Evolutionary conservation across 2,329 filamentous ascomycete species (phyloP), one percentile per base, ranked within the genome.

Genomic region (Fusarium chlamydosporum): DNA sequence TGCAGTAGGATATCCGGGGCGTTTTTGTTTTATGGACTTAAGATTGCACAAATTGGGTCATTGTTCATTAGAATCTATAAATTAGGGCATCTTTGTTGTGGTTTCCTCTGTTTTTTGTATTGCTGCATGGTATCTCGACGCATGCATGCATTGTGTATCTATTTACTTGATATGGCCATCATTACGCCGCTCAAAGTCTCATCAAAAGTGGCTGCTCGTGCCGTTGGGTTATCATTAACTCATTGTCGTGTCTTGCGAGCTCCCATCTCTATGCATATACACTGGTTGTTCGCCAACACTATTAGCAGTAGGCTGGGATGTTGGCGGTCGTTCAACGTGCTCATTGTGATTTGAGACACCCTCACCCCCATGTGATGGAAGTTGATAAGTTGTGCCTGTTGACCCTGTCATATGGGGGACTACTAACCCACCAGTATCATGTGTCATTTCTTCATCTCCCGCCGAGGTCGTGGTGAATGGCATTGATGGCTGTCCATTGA

Each of bases 61-160:
- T 71, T 56, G 55, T 47, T 68, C 61, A 64, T 71, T 68, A 65
- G 48, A 65, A 47, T 64, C 35, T 71, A 71, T 65, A 47, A 40
- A 59, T 52, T 29, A 50, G 15, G 50, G 52, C 40, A 46, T 55
- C 38, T 38, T 8, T 70, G 26, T 45, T 40, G 34, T 45, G 42
- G 41, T 56, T 45, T 20, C 20, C 15, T 41, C 38, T 16, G 34
- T 27, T 38, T 10, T 34, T 60, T 29, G 23, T 31, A 60, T 68
- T 58, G 31, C 58, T 48, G 45, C 26, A 48, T 70, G 54, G 50
- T 64, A 67, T 70, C 53, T 70, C 42, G 35, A 61, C 62, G 65
- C 57, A 67, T 38, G 41, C 41, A 65, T 61, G 61, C 52, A 48
- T 55, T 38, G 33, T 47, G 16, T 46, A 12, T 52, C 45, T 69